Evolutionary conservation across 306 rosid genomes (phyloP), one percentile per base, ranked within the genome.

Genomic region (Trifolium pratense): DNA sequence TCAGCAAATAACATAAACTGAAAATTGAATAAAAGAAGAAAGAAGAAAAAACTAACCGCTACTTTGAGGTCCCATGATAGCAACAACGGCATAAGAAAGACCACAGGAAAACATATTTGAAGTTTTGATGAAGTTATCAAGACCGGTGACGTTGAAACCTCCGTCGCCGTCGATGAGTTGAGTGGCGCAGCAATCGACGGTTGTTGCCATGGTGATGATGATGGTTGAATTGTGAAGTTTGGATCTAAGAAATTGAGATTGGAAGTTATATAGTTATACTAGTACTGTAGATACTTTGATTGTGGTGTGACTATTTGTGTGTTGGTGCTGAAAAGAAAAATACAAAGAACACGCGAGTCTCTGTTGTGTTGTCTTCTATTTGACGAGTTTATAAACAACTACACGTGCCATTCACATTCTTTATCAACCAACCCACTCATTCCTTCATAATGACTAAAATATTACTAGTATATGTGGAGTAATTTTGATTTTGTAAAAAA

Each of bases 61-160:
- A 65, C 97, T 91, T 74, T 93, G 98, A 42, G 98, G 98, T 15
- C 98, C 98, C 98, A 93, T 93, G 63, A 93, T 70, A n/a, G 98
- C 84, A 20, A 93, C 91, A 11, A 93, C 94, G 6, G 97, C 96
- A 23, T 93, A 93, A 18, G 98, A 91, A 29, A 93, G 92, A 34
- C 98, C 97, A 49, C 88, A 81, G 2, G 75, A 37, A 23, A 81
- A 68, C 40, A 93, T 75, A 7, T 84, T 83, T 5, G 81, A 78
- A 36, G 80, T 62, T 16, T 73, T 79, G 66, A 81, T 82, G 85
- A 93, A 91, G 14, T 49, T 67, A 21, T 83, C 90, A 29, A 91
- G 83, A 36, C 96, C 98, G 67, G 78, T 53, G 31, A 65, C 88
- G 65, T 91, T 88, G 84, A 93, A 93, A n/a, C 15, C 68, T 17